Evolutionary conservation across 495 filamentous ascomycete genomes (phyloP).

Genomic region (Penicillium cosmopolitanum): DNA sequence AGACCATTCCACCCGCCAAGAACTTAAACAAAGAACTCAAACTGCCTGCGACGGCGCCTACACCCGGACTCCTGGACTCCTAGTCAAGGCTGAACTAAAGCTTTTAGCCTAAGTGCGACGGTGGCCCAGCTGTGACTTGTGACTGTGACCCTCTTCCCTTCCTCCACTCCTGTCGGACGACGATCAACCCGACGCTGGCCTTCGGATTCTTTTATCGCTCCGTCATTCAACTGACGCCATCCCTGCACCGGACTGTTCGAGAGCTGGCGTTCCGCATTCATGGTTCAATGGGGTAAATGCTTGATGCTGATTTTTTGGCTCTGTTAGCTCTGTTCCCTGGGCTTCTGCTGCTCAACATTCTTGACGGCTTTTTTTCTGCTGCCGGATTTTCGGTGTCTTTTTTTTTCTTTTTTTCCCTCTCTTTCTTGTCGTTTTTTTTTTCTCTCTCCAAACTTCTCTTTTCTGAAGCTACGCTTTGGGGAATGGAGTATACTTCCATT

Average conservation of each 20-base stretch:
- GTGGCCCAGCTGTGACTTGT: neutral
- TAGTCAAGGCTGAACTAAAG: neutral
- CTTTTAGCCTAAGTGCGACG: neutral
- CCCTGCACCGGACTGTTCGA: neutral
- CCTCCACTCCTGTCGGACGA: constrained; percentile 1
- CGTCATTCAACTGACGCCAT: constrained; percentile 5
- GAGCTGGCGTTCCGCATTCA: neutral
- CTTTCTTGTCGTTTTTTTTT: neutral
- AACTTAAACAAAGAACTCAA: neutral
- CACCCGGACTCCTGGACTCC: neutral
- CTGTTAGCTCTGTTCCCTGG: neutral
- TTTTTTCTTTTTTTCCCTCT: neutral
- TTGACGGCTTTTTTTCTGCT: constrained; percentile 2
- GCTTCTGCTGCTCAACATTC: neutral
- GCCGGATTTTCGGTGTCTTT: neutral
- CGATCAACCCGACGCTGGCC: neutral
- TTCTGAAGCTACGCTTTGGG: neutral
- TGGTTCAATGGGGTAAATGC: constrained; percentile 5
- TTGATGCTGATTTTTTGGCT: neutral
- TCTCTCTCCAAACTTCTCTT: neutral
- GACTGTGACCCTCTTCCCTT: neutral
- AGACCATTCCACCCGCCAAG: neutral
- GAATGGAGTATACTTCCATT: neutral
- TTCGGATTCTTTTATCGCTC: constrained; percentile 7
- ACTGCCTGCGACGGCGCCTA: neutral